Evolutionary conservation across 1,139 yeast species (phyloP).

Genomic region (Suhomyces choctaworum): DNA sequence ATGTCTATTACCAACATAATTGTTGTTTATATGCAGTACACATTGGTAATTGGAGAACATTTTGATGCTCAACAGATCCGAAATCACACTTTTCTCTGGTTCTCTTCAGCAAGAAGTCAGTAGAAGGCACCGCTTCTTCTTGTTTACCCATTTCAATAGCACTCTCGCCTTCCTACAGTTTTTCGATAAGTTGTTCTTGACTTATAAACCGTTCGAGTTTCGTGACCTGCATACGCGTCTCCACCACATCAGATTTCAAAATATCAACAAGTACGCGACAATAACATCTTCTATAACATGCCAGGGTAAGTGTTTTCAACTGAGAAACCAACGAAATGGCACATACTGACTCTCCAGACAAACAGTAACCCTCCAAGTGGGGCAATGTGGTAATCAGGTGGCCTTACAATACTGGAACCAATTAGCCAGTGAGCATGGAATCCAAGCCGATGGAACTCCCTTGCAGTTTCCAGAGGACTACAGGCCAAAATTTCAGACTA

Average conservation of each 20-base stretch:
- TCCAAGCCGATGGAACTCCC: constrained; percentile 68
- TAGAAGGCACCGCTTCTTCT: no score
- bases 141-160: no score
- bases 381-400: constrained; percentile 97
- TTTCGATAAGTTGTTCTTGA: no score
- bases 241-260: background rate
- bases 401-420: constrained; percentile 95
- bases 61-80: no score
- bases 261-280: constrained; percentile 1
- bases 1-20: no score
- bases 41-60: no score
- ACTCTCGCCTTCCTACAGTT: no score
- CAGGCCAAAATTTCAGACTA: constrained; percentile 12
- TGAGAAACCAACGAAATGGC: constrained; percentile 1
- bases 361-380: constrained; percentile 50
- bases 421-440: constrained; percentile 84
- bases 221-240: background rate
- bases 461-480: constrained; percentile 14
- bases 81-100: no score
- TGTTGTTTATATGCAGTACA: no score
- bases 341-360: constrained; percentile 38
- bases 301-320: constrained; percentile 13
- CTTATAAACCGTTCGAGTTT: background rate
- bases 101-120: no score
- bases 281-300: constrained; percentile 6